Conservation (phyloP, 108 stramenopile genomes). For the Nannochloropsis gaditana region DNA sequence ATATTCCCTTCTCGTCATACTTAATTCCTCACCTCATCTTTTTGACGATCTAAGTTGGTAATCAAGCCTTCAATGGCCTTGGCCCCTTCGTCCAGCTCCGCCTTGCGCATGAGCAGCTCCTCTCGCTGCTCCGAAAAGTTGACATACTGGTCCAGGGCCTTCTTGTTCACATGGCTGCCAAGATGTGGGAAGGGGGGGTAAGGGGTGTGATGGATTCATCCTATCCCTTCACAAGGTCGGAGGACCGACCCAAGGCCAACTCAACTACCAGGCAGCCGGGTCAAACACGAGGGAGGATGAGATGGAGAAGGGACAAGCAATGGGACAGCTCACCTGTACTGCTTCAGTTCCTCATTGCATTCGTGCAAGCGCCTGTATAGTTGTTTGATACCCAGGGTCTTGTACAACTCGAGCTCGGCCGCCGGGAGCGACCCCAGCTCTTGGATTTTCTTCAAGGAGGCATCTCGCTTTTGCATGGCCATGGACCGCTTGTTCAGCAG, state of each 20-base stretch:
- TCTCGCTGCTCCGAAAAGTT: slow-evolving; percentile 94
- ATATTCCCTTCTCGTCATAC: not conserved
- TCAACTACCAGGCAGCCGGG: not conserved
- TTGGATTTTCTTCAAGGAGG: slow-evolving; percentile 78
- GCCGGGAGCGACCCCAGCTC: slow-evolving; percentile 84
- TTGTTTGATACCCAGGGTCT: slow-evolving; percentile 59
- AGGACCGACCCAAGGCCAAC: not conserved
- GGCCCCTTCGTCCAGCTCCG: slow-evolving; percentile 81
- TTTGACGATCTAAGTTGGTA: slow-evolving; percentile 84
- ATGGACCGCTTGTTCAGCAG: slow-evolving; percentile 73
- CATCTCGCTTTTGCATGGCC: slow-evolving; percentile 71
- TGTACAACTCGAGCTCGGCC: slow-evolving; percentile 68
- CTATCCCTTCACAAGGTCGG: not conserved
- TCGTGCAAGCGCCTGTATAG: slow-evolving; percentile 58
- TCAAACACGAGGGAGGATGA: not conserved
- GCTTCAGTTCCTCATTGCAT: slow-evolving; percentile 82
- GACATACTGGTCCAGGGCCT: slow-evolving; percentile 97
- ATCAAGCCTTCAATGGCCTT: slow-evolving; percentile 85
- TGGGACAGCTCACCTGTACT: slow-evolving; percentile 60
- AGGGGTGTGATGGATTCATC: not conserved
- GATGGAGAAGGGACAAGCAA: not conserved
- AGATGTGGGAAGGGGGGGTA: not conserved
- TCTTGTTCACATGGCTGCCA: slow-evolving; percentile 90
- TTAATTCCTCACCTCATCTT: slow-evolving; percentile 69
- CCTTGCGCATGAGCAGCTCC: slow-evolving; percentile 72